Base-by-base conservation (phyloP, 1,284 basidiomycete species). In the Megacollybia platyphylla region DNA sequence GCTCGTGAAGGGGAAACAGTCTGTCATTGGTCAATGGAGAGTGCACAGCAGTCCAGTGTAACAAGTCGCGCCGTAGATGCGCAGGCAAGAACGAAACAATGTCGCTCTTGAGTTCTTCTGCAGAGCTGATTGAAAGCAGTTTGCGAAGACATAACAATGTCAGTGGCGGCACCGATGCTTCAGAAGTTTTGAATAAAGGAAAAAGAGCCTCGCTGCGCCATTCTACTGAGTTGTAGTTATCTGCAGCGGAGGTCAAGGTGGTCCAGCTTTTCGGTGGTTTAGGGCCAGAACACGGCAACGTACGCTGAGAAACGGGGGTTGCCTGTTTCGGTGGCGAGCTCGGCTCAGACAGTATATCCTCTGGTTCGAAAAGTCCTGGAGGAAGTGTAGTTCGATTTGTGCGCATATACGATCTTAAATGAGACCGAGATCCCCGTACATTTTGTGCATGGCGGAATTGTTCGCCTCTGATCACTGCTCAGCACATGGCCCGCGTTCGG, bases 361-460 rank as follows among this genome's bases (percentile, higher is more conserved):
- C 59, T 48, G 53, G 45, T 34, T 46, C 49, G 24, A 57, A 60
- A 45, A 69, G 56, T 44, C 62, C 55, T 28, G 56, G 47, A 7
- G 69, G 69, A 9, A 72, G 56, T 2, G 67, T 68, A 46, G 62
- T 66, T 46, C 58, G 57, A 27, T 53, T 47, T 42, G 54, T 49
- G 31, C 54, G 51, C 27, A 49, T 45, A 18, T 54, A 45, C 1
- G 57, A 51, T 15, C 59, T 53, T 24, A 65, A 35, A 44, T 66
- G 64, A 7, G 57, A 54, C 27, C 60, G 62, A 26, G 65, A 66
- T 24, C 63, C 57, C 43, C 57, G 63, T 5, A 70, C 48, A 52
- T 84, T 84, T 47, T 73, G 75, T 18, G 60, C 50, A 49, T 73
- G 81, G 40, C 79, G 67, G 46, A 75, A 82, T 36, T 83, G 76